Evolutionary conservation across 2,329 filamentous ascomycete species (phyloP), one percentile per base, ranked within the genome.

Genomic region (Akanthomyces dipterigenus): DNA sequence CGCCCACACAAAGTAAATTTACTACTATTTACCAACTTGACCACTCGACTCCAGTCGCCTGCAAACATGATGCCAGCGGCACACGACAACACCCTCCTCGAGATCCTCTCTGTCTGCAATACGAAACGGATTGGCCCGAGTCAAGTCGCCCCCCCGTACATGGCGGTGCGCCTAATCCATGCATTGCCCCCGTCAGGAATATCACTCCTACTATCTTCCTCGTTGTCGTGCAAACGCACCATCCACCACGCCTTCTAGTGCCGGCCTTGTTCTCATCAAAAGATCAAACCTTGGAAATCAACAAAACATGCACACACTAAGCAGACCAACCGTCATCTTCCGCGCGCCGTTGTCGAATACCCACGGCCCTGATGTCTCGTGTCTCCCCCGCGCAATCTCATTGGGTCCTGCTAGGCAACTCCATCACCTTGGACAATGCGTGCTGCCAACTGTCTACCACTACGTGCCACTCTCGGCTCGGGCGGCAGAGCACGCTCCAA

Each of bases 381-480:
- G 55, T 43, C 46, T 59, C 40, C 45, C 36, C 55, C 46, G 22
- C 46, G 55, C 45, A 36, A 43, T 50, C 55, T 51, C 46, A 59
- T 59, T 59, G 46, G 55, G 38, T 22, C 18, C 34, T 11, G 11
- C 18, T 9, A 2, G 22, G 36, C 34, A 31, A 34, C 43, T 50
- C 24, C 45, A 31, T 54, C 24, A 20, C 18, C 50, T 38, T 31
- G 50, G 24, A 59, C 46, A 34, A 24, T 43, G 24, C 40, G 34
- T 50, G 31, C n/a, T n/a, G n/a, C n/a, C n/a, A n/a, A n/a, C n/a
- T n/a, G n/a, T n/a, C n/a, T n/a, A n/a, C n/a, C n/a, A n/a, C n/a
- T n/a, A n/a, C n/a, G n/a, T n/a, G n/a, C n/a, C n/a, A n/a, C 24
- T 42, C 14, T 36, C 46, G 46, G 56, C 46, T 59, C 18, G 16